These are phyloP conservation scores for Wickerhamiella australiensis DNA, from an alignment of 805 yeast genomes.

Conservation along the genomic window DNA sequence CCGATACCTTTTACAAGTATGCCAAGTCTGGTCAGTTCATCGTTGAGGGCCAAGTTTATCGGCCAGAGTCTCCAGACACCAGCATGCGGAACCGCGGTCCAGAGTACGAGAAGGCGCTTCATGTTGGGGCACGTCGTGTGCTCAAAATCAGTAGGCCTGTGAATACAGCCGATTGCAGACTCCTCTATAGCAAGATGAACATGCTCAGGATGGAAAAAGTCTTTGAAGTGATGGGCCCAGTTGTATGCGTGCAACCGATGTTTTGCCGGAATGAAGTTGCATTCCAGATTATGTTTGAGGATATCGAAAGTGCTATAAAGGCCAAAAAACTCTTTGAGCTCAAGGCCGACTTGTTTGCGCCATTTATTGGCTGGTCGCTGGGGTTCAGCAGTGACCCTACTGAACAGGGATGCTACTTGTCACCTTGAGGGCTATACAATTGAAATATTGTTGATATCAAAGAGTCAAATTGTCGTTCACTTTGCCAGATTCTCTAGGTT, in stretches of 20 bases:
- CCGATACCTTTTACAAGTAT: constrained; percentile 8
- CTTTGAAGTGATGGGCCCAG: constrained; percentile 14
- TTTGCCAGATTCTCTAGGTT: no score
- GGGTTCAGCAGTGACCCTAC: constrained; percentile 15
- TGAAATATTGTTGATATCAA: neutral
- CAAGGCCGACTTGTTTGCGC: constrained; percentile 5
- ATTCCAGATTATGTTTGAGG: constrained; percentile 17
- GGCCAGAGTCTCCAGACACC: neutral
- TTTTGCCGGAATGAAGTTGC: constrained; percentile 13
- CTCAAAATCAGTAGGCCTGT: constrained; percentile 11
- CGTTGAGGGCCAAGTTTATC: constrained; percentile 4
- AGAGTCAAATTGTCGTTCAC: neutral
- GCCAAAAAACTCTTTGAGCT: constrained; percentile 18
- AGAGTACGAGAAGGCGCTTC: neutral
- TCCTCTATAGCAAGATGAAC: constrained; percentile 10
- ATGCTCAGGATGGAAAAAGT: constrained; percentile 9
- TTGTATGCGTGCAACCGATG: constrained; percentile 22
- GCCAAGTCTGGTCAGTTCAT: constrained; percentile 11
- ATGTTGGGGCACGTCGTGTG: constrained; percentile 11
- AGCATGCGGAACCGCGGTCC: neutral
- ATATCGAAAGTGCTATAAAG: constrained; percentile 13
- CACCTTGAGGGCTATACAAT: neutral
- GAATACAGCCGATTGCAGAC: neutral
- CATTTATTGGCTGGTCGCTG: constrained; percentile 16
- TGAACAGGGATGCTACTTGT: constrained; percentile 13